Percentiles rank a stretch among this genome's conserved stretches.
Conservation (phyloP, 441 rosid species). For the Pelargonium myrrhifolium region DNA sequence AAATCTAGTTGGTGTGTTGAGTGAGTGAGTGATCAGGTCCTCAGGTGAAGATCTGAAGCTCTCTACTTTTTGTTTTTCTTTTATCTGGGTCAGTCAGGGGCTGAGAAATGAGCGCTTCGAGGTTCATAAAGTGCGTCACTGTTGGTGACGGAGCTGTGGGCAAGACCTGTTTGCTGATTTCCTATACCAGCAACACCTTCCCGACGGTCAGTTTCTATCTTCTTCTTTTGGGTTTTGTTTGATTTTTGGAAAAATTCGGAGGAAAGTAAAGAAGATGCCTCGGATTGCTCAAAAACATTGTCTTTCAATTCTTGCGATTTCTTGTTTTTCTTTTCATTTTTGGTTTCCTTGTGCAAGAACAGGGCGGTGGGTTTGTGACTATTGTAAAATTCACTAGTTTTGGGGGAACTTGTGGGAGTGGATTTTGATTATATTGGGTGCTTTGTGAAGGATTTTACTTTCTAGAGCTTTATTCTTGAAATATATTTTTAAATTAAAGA, state of each 20-base stretch:
- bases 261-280: too few species aligned
- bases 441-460: not conserved
- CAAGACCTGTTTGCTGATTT: constrained; percentile 7
- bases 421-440: not conserved
- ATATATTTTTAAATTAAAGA: not conserved
- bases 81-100: not conserved
- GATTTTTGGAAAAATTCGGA: not conserved
- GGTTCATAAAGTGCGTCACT: constrained; percentile 7
- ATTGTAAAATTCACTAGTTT: not conserved
- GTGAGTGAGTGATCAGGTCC: constrained; percentile 7
- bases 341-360: not conserved
- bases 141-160: constrained; percentile 8
- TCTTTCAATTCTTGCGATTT: not conserved
- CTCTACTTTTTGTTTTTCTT: not conserved
- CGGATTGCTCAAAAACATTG: not conserved
- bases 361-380: not conserved
- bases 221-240: not conserved
- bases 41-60: constrained; percentile 7
- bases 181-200: constrained; percentile 10
- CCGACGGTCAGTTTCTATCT: not conserved
- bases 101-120: constrained; percentile 5
- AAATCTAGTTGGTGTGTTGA: not conserved
- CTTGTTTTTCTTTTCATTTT: not conserved
- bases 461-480: not conserved
- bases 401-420: not conserved